phyloP scores from a whole-genome alignment of 2,329 filamentous ascomycete genomes.

The Trichoderma sp. region DNA sequence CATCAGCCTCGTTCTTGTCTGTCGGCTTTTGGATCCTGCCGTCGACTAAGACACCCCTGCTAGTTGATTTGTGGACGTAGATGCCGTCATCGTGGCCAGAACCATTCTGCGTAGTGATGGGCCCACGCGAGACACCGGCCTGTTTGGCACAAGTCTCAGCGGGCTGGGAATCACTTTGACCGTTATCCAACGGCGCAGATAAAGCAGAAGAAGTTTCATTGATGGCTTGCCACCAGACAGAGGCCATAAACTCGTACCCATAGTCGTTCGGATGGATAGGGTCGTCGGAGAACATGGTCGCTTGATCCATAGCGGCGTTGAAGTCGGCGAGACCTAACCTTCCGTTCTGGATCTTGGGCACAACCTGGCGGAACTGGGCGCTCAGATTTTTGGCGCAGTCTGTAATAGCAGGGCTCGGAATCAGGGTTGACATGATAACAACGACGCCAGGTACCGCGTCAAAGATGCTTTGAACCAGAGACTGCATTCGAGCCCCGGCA shows the following conservation, averaged over 20 bases:
- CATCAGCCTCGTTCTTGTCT: slow-evolving; percentile 9
- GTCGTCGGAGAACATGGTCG: slow-evolving; percentile 3
- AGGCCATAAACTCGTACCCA: slow-evolving; percentile 9
- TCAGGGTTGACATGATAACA: not conserved
- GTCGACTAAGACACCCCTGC: not conserved
- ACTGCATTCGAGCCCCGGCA: slow-evolving; percentile 7
- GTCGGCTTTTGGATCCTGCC: slow-evolving; percentile 6
- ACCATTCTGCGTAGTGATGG: slow-evolving; percentile 4
- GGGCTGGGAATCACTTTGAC: not conserved
- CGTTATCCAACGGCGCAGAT: not conserved
- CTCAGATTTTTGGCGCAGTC: not conserved
- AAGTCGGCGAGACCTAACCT: not conserved
- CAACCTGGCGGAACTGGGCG: not conserved
- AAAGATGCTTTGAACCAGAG: not conserved
- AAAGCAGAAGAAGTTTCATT: not conserved
- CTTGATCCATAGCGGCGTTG: slow-evolving; percentile 3
- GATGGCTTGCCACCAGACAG: slow-evolving; percentile 9
- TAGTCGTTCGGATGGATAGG: slow-evolving; percentile 6
- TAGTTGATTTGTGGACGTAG: not conserved
- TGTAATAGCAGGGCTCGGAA: not conserved
- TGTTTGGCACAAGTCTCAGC: slow-evolving; percentile 1
- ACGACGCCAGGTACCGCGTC: slow-evolving; percentile 3
- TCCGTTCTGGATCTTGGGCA: not conserved
- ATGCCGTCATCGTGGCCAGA: slow-evolving; percentile 11
- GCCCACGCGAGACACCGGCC: slow-evolving; percentile 10